Evolutionary conservation across 2,329 filamentous ascomycete genomes (phyloP).

Genomic region (Metarhizium brunneum): DNA sequence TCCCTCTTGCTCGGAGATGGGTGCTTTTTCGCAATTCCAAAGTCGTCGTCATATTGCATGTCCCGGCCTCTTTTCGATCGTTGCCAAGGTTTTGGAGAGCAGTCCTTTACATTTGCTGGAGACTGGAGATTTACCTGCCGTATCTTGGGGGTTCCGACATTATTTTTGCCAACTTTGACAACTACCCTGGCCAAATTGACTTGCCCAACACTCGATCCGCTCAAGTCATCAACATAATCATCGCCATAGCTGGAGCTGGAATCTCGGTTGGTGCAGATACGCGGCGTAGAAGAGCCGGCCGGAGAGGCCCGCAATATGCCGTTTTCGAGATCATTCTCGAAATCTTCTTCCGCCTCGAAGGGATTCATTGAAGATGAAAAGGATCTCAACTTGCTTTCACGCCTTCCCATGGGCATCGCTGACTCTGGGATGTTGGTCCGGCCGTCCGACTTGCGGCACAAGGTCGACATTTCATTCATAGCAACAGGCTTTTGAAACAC

Average conservation of each 20-base stretch:
- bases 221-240: neutral
- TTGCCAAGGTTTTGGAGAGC: neutral
- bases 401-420: neutral
- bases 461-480: neutral
- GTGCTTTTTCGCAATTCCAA: slow-evolving; percentile 29
- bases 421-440: neutral
- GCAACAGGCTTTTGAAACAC: neutral
- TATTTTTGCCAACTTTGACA: slow-evolving; percentile 6
- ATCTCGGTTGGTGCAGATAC: slow-evolving; percentile 10
- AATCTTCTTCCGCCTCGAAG: slow-evolving; percentile 28
- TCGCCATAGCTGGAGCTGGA: slow-evolving; percentile 1
- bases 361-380: slow-evolving; percentile 7
- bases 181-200: slow-evolving; percentile 8
- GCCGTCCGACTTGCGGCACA: neutral
- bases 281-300: slow-evolving; percentile 29
- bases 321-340: slow-evolving; percentile 28
- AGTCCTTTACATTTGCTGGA: neutral
- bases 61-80: neutral
- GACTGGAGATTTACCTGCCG: slow-evolving; percentile 4
- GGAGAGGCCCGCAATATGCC: slow-evolving; percentile 27
- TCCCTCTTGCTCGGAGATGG: slow-evolving; percentile 34
- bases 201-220: slow-evolving; percentile 2
- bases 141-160: neutral
- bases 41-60: neutral
- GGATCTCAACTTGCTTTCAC: neutral